These are phyloP conservation scores for Babjeviella inositovora DNA, from an alignment of 805 yeast species.

Conservation along the genomic window DNA sequence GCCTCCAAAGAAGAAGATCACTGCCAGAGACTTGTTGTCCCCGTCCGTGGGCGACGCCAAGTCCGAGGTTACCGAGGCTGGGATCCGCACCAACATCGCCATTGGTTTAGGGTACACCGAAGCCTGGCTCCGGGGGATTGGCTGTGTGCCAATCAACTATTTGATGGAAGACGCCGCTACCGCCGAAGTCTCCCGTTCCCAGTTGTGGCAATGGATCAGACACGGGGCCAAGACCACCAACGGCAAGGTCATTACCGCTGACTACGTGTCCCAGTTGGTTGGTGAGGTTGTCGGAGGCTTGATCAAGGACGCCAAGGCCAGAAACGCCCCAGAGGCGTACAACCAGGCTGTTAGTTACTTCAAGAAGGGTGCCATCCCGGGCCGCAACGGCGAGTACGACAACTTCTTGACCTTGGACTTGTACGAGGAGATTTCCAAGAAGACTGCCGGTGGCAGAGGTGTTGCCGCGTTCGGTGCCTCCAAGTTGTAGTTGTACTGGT, in stretches of 20 bases:
- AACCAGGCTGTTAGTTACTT: slow-evolving; percentile 40
- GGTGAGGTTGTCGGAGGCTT: slow-evolving; percentile 41
- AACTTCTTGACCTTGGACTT: slow-evolving; percentile 55
- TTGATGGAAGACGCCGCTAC: slow-evolving; percentile 73
- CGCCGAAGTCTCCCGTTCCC: slow-evolving; percentile 63
- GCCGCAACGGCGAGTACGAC: slow-evolving; percentile 45
- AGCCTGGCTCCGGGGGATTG: slow-evolving; percentile 59
- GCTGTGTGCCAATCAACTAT: slow-evolving; percentile 62
- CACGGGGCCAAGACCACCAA: slow-evolving; percentile 37
- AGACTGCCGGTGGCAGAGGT: slow-evolving; percentile 5
- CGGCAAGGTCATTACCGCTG: slow-evolving; percentile 36
- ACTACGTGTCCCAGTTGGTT: slow-evolving; percentile 30
- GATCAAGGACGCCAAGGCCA: slow-evolving; percentile 21
- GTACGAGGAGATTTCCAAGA: slow-evolving; percentile 34
- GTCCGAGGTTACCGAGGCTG: slow-evolving; percentile 46
- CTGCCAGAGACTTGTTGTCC: slow-evolving; percentile 44
- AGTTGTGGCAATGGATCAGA: slow-evolving; percentile 62
- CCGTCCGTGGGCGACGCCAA: slow-evolving; percentile 41
- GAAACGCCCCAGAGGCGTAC: slow-evolving; percentile 26
- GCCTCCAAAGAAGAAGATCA: slow-evolving; percentile 29
- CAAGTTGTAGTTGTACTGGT: slow-evolving; percentile 1
- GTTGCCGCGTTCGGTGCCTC: slow-evolving; percentile 1
- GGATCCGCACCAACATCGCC: slow-evolving; percentile 44
- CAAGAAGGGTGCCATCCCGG: too few species aligned
- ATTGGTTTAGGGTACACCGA: slow-evolving; percentile 59